Conservation (phyloP, 768 basidiomycete genomes). For the Lactarius deliciosus region DNA sequence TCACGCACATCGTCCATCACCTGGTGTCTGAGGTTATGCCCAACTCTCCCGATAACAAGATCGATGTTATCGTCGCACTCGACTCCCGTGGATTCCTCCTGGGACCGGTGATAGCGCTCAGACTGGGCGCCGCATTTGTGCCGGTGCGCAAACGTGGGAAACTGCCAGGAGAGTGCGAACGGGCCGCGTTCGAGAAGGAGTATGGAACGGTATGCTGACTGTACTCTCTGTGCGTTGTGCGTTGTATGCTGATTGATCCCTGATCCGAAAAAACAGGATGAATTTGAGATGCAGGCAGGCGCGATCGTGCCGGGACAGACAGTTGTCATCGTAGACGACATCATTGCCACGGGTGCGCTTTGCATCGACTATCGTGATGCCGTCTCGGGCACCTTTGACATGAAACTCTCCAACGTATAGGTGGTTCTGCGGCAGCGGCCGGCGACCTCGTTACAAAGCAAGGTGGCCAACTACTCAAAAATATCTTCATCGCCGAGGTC, state of each 20-base stretch:
- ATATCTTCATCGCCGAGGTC: constrained; percentile 91
- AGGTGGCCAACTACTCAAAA: constrained; percentile 85
- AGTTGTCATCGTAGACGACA: constrained; percentile 88
- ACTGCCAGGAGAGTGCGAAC: constrained; percentile 82
- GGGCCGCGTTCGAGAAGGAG: constrained; percentile 84
- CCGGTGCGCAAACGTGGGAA: constrained; percentile 95
- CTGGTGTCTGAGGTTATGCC: constrained; percentile 77
- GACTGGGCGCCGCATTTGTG: constrained; percentile 92
- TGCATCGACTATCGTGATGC: constrained; percentile 1
- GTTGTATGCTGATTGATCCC: neutral
- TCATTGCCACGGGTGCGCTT: constrained; percentile 86
- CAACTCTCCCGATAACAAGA: constrained; percentile 56
- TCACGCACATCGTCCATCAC: constrained; percentile 86
- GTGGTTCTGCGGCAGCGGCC: constrained; percentile 92
- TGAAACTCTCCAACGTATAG: constrained; percentile 41
- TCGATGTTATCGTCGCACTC: constrained; percentile 92
- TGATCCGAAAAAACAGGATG: constrained; percentile 53
- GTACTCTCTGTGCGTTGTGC: neutral
- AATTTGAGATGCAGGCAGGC: constrained; percentile 93
- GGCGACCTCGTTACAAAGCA: constrained; percentile 82
- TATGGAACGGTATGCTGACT: constrained; percentile 69
- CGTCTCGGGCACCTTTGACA: constrained; percentile 5
- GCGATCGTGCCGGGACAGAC: constrained; percentile 80
- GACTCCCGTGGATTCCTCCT: constrained; percentile 96
- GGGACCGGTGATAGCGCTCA: constrained; percentile 87